Evolutionary conservation across 345 rosid genomes (phyloP).

Genomic region (Anastatica hierochuntica): DNA sequence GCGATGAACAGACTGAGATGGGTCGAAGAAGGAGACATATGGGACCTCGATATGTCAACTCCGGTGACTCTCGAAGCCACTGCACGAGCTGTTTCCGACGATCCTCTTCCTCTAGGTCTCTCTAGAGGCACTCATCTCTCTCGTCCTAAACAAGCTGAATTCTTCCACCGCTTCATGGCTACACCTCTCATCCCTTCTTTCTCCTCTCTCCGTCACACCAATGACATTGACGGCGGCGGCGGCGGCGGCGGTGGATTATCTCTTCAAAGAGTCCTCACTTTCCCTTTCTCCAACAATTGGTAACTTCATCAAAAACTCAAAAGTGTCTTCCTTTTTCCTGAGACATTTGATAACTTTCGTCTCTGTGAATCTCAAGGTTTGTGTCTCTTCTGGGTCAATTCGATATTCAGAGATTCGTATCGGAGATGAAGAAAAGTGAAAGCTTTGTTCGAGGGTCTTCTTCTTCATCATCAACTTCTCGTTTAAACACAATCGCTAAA

Average conservation of each 20-base stretch:
- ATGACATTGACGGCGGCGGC: background rate
- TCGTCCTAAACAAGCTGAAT: constrained; percentile 68
- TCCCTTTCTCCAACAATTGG: constrained; percentile 63
- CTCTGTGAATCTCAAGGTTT: constrained; percentile 34
- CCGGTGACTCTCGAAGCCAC: constrained; percentile 65
- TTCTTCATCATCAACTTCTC: constrained; percentile 18
- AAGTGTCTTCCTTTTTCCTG: background rate
- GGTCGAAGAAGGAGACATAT: constrained; percentile 68
- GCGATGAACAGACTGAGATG: constrained; percentile 74
- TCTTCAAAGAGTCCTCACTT: constrained; percentile 54
- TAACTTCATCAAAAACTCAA: constrained; percentile 11
- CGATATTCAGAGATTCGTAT: constrained; percentile 55
- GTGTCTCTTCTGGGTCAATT: constrained; percentile 64
- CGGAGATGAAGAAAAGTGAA: constrained; percentile 31
- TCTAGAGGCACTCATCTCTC: constrained; percentile 67
- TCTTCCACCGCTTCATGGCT: constrained; percentile 85
- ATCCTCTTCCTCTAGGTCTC: constrained; percentile 60
- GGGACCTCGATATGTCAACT: constrained; percentile 81
- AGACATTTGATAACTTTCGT: background rate
- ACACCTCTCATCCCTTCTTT: constrained; percentile 58
- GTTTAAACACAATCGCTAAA: constrained; percentile 21
- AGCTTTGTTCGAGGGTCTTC: constrained; percentile 16
- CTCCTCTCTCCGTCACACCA: constrained; percentile 25
- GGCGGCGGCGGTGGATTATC: constrained; percentile 27
- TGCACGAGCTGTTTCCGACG: constrained; percentile 58